Evolutionary conservation across 345 rosid genomes (phyloP).

Genomic region (Anastatica hierochuntica): DNA sequence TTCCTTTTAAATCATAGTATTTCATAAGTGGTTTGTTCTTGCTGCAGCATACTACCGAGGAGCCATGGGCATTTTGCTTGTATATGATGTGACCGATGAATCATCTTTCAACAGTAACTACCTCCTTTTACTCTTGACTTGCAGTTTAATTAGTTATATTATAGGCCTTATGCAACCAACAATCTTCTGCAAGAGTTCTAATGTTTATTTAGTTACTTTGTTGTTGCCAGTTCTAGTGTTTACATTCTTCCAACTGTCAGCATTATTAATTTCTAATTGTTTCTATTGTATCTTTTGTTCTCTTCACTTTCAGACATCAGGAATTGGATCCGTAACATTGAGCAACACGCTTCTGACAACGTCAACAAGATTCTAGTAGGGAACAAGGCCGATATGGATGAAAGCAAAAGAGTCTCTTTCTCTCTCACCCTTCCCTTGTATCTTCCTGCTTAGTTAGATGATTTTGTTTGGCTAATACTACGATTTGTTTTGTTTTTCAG

Average conservation of each 20-base stretch:
- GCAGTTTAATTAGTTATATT: background rate
- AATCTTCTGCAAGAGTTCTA: background rate
- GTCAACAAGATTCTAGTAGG: constrained; percentile 97
- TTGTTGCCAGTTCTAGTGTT: too few species aligned
- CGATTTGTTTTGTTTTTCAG: constrained; percentile 26
- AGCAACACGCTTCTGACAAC: constrained; percentile 98
- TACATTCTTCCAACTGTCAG: background rate
- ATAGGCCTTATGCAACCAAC: background rate
- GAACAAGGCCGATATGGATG: constrained; percentile 99
- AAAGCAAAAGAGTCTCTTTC: constrained; percentile 84
- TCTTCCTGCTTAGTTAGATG: background rate
- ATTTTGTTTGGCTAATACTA: constrained; percentile 5
- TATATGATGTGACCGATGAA: constrained; percentile 97
- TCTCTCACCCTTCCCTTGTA: constrained; percentile 5
- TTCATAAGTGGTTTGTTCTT: background rate
- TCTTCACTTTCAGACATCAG: constrained; percentile 52
- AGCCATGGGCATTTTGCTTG: constrained; percentile 99
- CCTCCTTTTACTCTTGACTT: background rate
- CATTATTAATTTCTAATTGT: background rate
- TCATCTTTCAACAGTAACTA: constrained; percentile 93
- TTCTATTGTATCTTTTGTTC: background rate
- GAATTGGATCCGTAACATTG: constrained; percentile 98
- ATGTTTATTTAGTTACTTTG: background rate
- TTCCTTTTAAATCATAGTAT: too few species aligned
- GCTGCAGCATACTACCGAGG: constrained; percentile 96